phyloP scores from a whole-genome alignment of 108 stramenopile species.

The Cyclotella choctawhatcheeana region DNA sequence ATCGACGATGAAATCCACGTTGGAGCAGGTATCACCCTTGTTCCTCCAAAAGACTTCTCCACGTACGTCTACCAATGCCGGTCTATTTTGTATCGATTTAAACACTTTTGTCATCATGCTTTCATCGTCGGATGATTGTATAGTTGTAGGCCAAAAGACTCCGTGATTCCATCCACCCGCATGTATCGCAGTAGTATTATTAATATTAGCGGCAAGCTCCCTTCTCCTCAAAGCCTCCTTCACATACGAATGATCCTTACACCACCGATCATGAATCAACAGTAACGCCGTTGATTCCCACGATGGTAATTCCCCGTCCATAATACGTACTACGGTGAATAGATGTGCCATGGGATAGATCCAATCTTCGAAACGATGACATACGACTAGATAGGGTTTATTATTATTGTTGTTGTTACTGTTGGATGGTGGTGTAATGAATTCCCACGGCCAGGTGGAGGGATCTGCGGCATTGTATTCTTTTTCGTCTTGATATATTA shows the following conservation, averaged over 20 bases:
- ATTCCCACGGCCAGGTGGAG: conserved; percentile 10
- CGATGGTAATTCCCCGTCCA: conserved; percentile 12
- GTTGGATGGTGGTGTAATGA: neutral
- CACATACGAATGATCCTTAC: conserved; percentile 20
- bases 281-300: conserved; percentile 29
- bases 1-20: conserved; percentile 25
- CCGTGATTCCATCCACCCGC: conserved; percentile 8
- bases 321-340: neutral
- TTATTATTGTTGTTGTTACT: no score
- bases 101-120: neutral
- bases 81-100: conserved; percentile 14
- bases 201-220: neutral
- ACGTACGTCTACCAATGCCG: conserved; percentile 8
- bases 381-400: conserved; percentile 11
- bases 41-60: conserved; percentile 40
- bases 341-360: neutral
- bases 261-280: neutral
- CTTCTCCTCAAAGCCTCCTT: conserved; percentile 16
- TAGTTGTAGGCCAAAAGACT: conserved; percentile 8
- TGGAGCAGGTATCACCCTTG: neutral
- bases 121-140: no score
- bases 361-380: conserved; percentile 10
- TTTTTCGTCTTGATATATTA: neutral
- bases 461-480: neutral
- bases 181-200: neutral